Conservation (phyloP, 192 early-diverging fungal species). For the Rhizoclosmatium sp. region DNA sequence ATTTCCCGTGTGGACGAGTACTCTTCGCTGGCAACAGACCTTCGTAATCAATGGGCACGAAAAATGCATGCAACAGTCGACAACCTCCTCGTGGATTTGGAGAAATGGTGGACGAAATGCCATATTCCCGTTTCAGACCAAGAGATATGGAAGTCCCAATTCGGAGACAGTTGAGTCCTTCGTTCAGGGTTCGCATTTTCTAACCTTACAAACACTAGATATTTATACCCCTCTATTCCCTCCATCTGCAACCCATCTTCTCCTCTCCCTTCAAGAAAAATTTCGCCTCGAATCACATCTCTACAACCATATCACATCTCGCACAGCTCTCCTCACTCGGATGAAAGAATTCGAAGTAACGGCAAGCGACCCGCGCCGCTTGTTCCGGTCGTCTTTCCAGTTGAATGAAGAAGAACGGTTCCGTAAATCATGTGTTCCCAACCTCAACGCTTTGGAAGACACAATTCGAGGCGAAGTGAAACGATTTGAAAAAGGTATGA, state of each 20-base stretch:
- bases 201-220: neutral
- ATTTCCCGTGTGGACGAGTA: too few relatives aligned
- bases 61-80: conserved; percentile 50
- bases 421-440: conserved; percentile 79
- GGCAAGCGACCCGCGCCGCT: conserved; percentile 76
- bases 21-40: too few relatives aligned
- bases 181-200: too few relatives aligned
- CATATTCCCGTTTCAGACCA: conserved; percentile 34
- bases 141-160: conserved; percentile 15
- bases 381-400: conserved; percentile 78
- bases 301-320: conserved; percentile 38
- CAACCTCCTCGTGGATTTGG: conserved; percentile 33
- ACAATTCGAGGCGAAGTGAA: conserved; percentile 59
- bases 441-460: conserved; percentile 70
- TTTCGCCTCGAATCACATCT: conserved; percentile 37
- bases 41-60: conserved; percentile 40
- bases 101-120: conserved; percentile 49
- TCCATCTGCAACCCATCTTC: conserved; percentile 35
- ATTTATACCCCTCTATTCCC: conserved; percentile 32
- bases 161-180: conserved; percentile 39
- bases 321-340: conserved; percentile 51
- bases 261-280: conserved; percentile 31
- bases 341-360: conserved; percentile 82
- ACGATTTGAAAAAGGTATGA: conserved; percentile 65
- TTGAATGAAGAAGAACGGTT: conserved; percentile 86